Evolutionary conservation across 1,284 basidiomycete genomes (phyloP), one percentile per base, ranked within the genome.

Genomic region (Marasmius fiardii): DNA sequence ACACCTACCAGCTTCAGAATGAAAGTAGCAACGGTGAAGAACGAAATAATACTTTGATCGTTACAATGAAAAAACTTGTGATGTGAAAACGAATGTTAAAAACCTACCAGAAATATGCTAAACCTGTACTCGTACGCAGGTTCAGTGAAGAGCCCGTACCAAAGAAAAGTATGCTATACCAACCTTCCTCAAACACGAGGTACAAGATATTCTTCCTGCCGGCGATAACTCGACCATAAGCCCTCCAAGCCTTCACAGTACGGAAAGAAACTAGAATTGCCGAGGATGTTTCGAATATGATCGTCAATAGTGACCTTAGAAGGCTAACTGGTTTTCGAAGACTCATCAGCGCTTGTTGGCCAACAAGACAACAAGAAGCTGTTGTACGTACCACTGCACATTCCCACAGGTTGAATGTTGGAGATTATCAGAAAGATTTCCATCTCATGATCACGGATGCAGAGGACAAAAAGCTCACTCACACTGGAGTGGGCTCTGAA

Each of bases 141-240:
- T 8, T 11, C 39, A 24, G 5, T 31, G 10, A 2, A 16, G 28
- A 21, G 23, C n/a, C 24, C n/a, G 21, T 47, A 18, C 26, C 21
- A 16, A 34, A 23, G 33, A n/a, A 12, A 52, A n/a, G 16, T 11
- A 31, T 43, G 7, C 14, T 18, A 7, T 24, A 39, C 45, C 10
- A 20, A 55, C 57, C 57, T 52, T 58, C 53, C 26, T 58, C 57
- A 43, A 58, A 58, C 8, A 58, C 35, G 11, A 58, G 24, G 28
- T 31, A 57, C 35, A 57, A 34, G 8, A 45, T 51, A 43, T 50
- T 45, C 21, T 41, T 57, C 52, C 52, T 49, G 26, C n/a, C 37
- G 26, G 33, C 23, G n/a, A 21, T 39, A 43, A 43, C 45, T 18
- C 51, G 55, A 6, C 55, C 55, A 33, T 52, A 37, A 14, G 45